These are phyloP conservation scores for Anethum foeniculum DNA, from an alignment of 140 eudicot genomes.

Conservation along the genomic window DNA sequence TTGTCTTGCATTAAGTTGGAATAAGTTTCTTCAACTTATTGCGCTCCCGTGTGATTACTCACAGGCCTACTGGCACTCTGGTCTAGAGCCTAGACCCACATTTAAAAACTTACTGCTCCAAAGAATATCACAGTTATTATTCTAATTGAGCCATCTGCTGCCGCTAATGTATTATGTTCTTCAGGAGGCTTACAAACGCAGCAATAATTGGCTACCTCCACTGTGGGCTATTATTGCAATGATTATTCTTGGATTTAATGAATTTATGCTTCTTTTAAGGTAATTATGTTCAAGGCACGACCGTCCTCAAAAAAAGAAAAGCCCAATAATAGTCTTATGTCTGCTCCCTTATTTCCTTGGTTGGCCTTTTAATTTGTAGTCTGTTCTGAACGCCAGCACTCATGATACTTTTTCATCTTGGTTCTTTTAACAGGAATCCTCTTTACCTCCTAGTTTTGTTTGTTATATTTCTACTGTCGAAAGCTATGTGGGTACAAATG, in stretches of 20 bases:
- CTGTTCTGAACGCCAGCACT: not conserved
- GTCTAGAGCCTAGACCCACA: not conserved
- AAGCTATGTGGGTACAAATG: constrained; percentile 67
- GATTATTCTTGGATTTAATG: constrained; percentile 61
- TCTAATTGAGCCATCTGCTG: not conserved
- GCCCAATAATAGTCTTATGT: not conserved
- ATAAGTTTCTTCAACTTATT: not conserved
- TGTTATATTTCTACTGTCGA: constrained; percentile 38
- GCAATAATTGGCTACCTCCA: constrained; percentile 73
- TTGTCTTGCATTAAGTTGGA: not conserved
- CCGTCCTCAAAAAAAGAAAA: not conserved
- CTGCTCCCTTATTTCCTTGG: constrained; percentile 8
- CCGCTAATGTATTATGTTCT: not conserved
- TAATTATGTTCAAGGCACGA: not conserved
- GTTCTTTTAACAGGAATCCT: constrained; percentile 50
- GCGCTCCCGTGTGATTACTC: not conserved
- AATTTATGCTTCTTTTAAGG: constrained; percentile 70
- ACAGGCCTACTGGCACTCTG: not conserved
- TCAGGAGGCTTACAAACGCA: constrained; percentile 68
- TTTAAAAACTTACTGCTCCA: not conserved
- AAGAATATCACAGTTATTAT: no score
- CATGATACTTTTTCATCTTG: not conserved
- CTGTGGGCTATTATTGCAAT: constrained; percentile 70
- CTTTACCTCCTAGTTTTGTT: constrained; percentile 48
- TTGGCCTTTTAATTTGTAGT: constrained; percentile 9